These are phyloP conservation scores for Ascobolus immersus DNA, from an alignment of 495 filamentous ascomycete species.

Conservation along the genomic window DNA sequence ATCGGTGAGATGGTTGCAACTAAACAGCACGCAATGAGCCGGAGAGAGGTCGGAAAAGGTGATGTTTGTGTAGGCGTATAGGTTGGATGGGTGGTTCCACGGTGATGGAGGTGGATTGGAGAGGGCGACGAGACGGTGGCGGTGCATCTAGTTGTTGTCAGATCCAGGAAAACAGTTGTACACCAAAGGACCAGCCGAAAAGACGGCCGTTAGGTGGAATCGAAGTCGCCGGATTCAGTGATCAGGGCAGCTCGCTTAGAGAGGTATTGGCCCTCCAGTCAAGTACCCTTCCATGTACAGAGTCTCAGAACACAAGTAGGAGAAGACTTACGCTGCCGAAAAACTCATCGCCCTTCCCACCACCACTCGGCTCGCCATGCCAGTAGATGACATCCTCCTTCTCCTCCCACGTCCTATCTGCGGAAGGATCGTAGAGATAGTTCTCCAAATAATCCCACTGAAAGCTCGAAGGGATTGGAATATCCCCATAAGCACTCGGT, in stretches of 20 bases:
- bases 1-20: slow-evolving; percentile 6
- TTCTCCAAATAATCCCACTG: slow-evolving; percentile 65
- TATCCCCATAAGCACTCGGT: slow-evolving; percentile 11
- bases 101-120: slow-evolving; percentile 9
- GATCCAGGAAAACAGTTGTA: too few relatives aligned
- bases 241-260: too few relatives aligned
- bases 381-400: slow-evolving; percentile 66
- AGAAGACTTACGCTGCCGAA: slow-evolving; percentile 11
- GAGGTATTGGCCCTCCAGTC: too few relatives aligned
- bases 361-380: slow-evolving; percentile 85
- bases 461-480: slow-evolving; percentile 10
- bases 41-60: slow-evolving; percentile 7
- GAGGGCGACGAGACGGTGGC: slow-evolving; percentile 10
- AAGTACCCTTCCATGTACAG: too few relatives aligned
- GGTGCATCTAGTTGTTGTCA: slow-evolving; percentile 12
- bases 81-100: slow-evolving; percentile 1
- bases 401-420: slow-evolving; percentile 44
- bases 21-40: slow-evolving; percentile 8
- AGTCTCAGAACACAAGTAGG: too few relatives aligned
- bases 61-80: slow-evolving; percentile 7
- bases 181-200: too few relatives aligned
- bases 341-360: slow-evolving; percentile 17
- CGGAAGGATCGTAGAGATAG: slow-evolving; percentile 44
- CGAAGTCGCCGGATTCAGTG: too few relatives aligned
- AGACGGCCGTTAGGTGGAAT: too few relatives aligned